These are phyloP conservation scores for Lagenaria siceraria DNA, from an alignment of 306 rosid genomes.

Conservation along the genomic window DNA sequence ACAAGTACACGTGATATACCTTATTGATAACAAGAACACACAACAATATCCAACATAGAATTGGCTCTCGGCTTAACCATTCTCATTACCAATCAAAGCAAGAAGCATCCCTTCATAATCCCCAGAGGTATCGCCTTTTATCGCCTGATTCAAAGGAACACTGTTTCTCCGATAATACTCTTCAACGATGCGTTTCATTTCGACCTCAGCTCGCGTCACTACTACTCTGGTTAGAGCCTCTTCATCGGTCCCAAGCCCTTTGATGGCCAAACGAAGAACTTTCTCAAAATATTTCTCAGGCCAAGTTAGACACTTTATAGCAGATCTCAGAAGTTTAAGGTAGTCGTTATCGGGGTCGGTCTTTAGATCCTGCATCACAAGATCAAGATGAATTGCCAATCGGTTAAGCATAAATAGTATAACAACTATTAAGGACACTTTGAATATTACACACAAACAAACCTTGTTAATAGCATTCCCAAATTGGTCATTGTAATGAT, in stretches of 20 bases:
- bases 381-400: not conserved
- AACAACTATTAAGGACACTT: not conserved
- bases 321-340: constrained; percentile 18
- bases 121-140: constrained; percentile 21
- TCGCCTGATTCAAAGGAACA: constrained; percentile 12
- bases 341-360: constrained; percentile 16
- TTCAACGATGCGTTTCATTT: constrained; percentile 14
- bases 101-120: constrained; percentile 23
- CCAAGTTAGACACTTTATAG: constrained; percentile 15
- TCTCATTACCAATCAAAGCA: constrained; percentile 11
- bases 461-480: constrained; percentile 21
- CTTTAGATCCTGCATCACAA: constrained; percentile 15
- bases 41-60: not conserved
- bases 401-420: not conserved
- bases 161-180: constrained; percentile 20
- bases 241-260: constrained; percentile 26
- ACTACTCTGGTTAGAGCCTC: constrained; percentile 25
- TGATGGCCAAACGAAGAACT: constrained; percentile 17
- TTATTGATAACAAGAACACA: not conserved
- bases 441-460: not conserved
- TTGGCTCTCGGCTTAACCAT: not conserved
- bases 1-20: not conserved
- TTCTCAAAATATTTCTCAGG: constrained; percentile 25
- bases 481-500: constrained; percentile 21
- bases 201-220: constrained; percentile 23